These are phyloP conservation scores for Aspergillus niger DNA, from an alignment of 2,329 filamentous ascomycete species.

Conservation along the genomic window DNA sequence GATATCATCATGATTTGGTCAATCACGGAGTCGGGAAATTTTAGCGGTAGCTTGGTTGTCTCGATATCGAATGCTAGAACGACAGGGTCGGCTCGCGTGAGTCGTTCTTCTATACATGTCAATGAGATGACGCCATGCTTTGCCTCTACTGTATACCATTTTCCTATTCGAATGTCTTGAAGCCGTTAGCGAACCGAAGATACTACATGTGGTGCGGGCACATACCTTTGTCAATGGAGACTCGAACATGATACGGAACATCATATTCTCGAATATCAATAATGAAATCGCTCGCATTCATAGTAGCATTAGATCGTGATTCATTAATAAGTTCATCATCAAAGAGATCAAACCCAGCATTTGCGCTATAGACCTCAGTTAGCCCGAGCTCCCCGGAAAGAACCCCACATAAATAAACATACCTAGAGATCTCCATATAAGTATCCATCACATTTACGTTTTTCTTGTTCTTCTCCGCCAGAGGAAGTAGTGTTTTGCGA, in stretches of 20 bases:
- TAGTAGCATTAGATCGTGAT: slow-evolving; percentile 73
- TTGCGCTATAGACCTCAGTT: slow-evolving; percentile 57
- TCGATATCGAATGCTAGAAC: slow-evolving; percentile 99
- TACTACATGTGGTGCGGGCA: not conserved
- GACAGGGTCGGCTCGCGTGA: slow-evolving; percentile 92
- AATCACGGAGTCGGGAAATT: slow-evolving; percentile 91
- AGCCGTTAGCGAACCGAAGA: slow-evolving; percentile 24
- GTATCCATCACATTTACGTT: slow-evolving; percentile 97
- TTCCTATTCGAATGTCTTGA: slow-evolving; percentile 87
- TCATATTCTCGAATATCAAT: slow-evolving; percentile 99
- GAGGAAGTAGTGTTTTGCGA: slow-evolving; percentile 77
- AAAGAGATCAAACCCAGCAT: slow-evolving; percentile 90
- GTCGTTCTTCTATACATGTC: slow-evolving; percentile 79
- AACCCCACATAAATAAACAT: slow-evolving; percentile 7
- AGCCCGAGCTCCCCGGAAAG: slow-evolving; percentile 15
- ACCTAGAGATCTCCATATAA: slow-evolving; percentile 94
- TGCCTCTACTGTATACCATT: slow-evolving; percentile 94
- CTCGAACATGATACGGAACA: slow-evolving; percentile 97
- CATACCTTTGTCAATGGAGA: slow-evolving; percentile 88
- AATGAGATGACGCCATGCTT: slow-evolving; percentile 89
- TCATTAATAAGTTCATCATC: slow-evolving; percentile 85
- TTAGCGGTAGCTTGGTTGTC: slow-evolving; percentile 90
- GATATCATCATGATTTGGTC: slow-evolving; percentile 99
- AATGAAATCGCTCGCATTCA: slow-evolving; percentile 94
- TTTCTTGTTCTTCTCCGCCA: slow-evolving; percentile 96